phyloP scores from a whole-genome alignment of 192 early-diverging fungal species.

The Linnemannia zychae region DNA sequence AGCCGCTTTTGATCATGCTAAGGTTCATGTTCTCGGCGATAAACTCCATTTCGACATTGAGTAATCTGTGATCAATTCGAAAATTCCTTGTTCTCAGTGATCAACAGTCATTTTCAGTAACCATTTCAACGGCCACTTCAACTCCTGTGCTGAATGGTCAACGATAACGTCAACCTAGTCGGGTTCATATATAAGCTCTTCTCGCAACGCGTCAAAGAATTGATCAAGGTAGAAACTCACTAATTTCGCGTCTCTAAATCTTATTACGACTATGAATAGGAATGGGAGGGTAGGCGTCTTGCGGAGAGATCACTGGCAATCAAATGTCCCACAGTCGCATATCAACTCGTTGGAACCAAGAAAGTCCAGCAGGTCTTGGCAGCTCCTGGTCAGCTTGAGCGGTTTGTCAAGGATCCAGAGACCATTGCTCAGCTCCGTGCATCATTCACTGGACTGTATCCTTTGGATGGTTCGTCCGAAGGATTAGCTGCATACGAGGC shows the following conservation, averaged over 20 bases:
- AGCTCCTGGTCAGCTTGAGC: slow-evolving; percentile 82
- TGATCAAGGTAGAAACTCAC: background rate
- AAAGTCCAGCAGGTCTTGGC: slow-evolving; percentile 97
- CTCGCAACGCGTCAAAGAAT: no score
- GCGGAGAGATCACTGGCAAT: slow-evolving; percentile 87
- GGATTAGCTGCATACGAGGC: slow-evolving; percentile 76
- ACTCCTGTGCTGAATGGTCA: no score
- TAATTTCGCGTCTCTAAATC: background rate
- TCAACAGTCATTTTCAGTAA: background rate
- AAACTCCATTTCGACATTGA: no score
- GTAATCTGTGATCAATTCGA: no score
- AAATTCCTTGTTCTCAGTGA: background rate
- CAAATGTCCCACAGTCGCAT: slow-evolving; percentile 90
- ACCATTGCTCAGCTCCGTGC: slow-evolving; percentile 68
- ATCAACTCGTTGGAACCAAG: slow-evolving; percentile 95
- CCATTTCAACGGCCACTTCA: no score
- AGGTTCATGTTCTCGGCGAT: background rate
- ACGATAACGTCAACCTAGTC: no score
- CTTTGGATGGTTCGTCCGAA: slow-evolving; percentile 77
- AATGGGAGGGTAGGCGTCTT: slow-evolving; percentile 92
- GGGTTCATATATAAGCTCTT: no score
- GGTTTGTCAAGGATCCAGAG: slow-evolving; percentile 69
- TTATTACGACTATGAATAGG: slow-evolving; percentile 58
- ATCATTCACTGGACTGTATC: slow-evolving; percentile 93
- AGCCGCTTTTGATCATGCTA: background rate